phyloP scores from a whole-genome alignment of 2,329 filamentous ascomycete genomes.

The Beauveria caledonica region DNA sequence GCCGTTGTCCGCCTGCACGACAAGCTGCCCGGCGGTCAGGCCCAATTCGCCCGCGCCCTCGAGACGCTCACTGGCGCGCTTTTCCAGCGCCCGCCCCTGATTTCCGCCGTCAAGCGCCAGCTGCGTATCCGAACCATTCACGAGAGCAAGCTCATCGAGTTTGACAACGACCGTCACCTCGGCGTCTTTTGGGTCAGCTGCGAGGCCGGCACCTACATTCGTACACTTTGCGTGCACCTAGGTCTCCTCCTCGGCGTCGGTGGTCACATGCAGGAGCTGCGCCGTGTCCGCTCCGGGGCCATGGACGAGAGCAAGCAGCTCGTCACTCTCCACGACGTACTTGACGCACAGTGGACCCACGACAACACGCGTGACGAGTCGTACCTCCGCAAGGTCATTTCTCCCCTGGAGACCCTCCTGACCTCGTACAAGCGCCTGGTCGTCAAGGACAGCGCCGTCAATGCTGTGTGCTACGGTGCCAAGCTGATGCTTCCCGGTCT shows the following conservation, averaged over 20 bases:
- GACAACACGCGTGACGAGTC: conserved; percentile 95
- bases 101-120: conserved; percentile 97
- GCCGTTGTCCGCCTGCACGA: conserved; percentile 92
- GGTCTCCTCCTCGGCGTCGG: conserved; percentile 71
- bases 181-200: conserved; percentile 99
- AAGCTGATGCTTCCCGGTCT: conserved; percentile 98
- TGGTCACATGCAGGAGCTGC: conserved; percentile 96
- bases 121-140: conserved; percentile 96
- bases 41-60: conserved; percentile 85
- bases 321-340: conserved; percentile 77
- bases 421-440: conserved; percentile 93
- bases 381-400: conserved; percentile 84
- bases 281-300: conserved; percentile 85
- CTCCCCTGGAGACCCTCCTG: conserved; percentile 85
- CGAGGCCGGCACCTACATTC: conserved; percentile 95
- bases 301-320: conserved; percentile 87
- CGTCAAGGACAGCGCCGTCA: conserved; percentile 77
- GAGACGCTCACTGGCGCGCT: conserved; percentile 95
- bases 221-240: conserved; percentile 93
- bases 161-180: conserved; percentile 95
- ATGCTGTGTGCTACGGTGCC: conserved; percentile 96
- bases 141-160: conserved; percentile 94
- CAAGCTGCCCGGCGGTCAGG: conserved; percentile 86
- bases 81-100: conserved; percentile 85
- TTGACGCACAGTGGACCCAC: conserved; percentile 92